phyloP scores from a whole-genome alignment of 371 early-diverging fungal species.

The Rhizopus delemar region DNA sequence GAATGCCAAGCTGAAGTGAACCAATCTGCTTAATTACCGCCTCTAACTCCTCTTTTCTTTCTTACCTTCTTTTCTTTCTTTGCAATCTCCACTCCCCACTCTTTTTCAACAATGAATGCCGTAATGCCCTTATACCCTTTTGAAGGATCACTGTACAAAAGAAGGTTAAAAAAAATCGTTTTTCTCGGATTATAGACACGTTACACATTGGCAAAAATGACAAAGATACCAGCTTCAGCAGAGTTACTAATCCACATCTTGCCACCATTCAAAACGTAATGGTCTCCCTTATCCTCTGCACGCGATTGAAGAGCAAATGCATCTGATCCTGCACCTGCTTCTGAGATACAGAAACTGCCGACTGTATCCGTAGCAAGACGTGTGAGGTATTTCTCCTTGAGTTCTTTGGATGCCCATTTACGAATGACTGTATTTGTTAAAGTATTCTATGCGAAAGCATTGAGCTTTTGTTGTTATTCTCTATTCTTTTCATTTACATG shows the following conservation, averaged over 20 bases:
- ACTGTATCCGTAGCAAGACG: slow-evolving; percentile 79
- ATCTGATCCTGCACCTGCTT: slow-evolving; percentile 92
- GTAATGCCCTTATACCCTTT: slow-evolving; percentile 98
- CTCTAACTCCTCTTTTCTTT: too few species aligned
- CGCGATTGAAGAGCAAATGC: slow-evolving; percentile 95
- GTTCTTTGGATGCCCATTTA: slow-evolving; percentile 74
- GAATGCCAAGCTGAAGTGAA: slow-evolving; percentile 74
- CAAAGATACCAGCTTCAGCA: slow-evolving; percentile 90
- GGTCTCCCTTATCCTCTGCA: slow-evolving; percentile 87
- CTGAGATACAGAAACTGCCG: slow-evolving; percentile 95
- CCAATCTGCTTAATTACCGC: too few species aligned
- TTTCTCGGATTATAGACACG: slow-evolving; percentile 5
- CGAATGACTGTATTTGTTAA: slow-evolving; percentile 94
- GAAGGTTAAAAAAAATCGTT: not conserved
- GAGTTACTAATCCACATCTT: slow-evolving; percentile 96
- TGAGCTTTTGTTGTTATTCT: not conserved
- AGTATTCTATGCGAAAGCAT: slow-evolving; percentile 66
- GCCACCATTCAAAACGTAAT: slow-evolving; percentile 88
- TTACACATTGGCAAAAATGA: slow-evolving; percentile 95
- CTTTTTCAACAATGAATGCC: slow-evolving; percentile 94
- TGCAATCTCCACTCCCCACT: slow-evolving; percentile 89
- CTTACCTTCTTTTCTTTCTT: slow-evolving; percentile 90
- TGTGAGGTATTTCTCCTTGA: slow-evolving; percentile 85
- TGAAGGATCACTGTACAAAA: slow-evolving; percentile 75
- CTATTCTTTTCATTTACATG: slow-evolving; percentile 55